Percentiles rank a stretch among this genome's conserved stretches.
These are phyloP conservation scores for Aspergillus cejpii DNA, from an alignment of 2,329 filamentous ascomycete species.

Conservation along the genomic window DNA sequence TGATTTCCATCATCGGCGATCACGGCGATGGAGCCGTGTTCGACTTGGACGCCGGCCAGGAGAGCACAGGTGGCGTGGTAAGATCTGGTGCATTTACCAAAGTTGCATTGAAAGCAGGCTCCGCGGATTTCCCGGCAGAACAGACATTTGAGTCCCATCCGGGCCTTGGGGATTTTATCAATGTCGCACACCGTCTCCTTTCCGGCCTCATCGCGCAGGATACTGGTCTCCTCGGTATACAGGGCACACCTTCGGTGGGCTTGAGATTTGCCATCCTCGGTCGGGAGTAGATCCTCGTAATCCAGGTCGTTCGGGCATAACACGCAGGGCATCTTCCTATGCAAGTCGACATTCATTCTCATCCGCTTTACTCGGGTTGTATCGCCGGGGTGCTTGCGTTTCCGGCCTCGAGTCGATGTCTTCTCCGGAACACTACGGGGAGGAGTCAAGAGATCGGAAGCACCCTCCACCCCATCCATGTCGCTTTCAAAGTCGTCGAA, in stretches of 20 bases:
- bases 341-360: slow-evolving; percentile 63
- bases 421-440: slow-evolving; percentile 67
- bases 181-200: slow-evolving; percentile 71
- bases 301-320: slow-evolving; percentile 87
- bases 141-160: slow-evolving; percentile 85
- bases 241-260: slow-evolving; percentile 84
- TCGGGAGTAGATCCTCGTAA: slow-evolving; percentile 73
- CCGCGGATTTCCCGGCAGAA: slow-evolving; percentile 91
- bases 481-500: slow-evolving; percentile 55
- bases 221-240: slow-evolving; percentile 87
- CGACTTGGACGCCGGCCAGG: slow-evolving; percentile 83
- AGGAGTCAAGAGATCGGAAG: slow-evolving; percentile 69
- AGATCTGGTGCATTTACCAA: slow-evolving; percentile 85
- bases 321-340: slow-evolving; percentile 72
- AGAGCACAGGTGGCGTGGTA: slow-evolving; percentile 95
- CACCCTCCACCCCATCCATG: slow-evolving; percentile 55
- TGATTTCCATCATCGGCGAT: slow-evolving; percentile 86
- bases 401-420: slow-evolving; percentile 54
- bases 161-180: slow-evolving; percentile 74
- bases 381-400: slow-evolving; percentile 59
- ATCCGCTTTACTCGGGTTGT: slow-evolving; percentile 68
- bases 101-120: slow-evolving; percentile 94
- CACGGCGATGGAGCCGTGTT: slow-evolving; percentile 76
- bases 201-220: slow-evolving; percentile 62
- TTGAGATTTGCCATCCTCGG: slow-evolving; percentile 71